Evolutionary conservation across 2,329 filamentous ascomycete genomes (phyloP).

Genomic region (Bretziella fagacearum): DNA sequence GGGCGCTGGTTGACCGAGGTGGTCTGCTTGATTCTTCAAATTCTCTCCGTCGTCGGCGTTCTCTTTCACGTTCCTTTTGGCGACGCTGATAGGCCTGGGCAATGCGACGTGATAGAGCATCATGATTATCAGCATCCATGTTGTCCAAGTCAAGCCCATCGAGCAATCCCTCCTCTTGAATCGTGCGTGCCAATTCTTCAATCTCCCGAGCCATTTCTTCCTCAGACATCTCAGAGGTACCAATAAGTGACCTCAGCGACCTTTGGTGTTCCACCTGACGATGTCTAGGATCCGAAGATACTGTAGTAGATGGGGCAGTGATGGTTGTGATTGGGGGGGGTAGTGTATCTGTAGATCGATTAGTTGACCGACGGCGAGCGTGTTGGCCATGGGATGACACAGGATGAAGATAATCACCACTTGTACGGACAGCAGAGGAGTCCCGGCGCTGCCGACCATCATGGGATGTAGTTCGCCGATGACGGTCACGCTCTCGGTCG

Average conservation of each 20-base stretch:
- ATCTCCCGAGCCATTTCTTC: conserved; percentile 76
- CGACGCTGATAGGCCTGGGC: conserved; percentile 71
- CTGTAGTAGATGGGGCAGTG: neutral
- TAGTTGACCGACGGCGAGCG: conserved; percentile 3
- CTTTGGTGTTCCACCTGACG: conserved; percentile 74
- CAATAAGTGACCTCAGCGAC: conserved; percentile 70
- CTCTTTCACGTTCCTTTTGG: conserved; percentile 37
- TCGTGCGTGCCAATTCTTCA: conserved; percentile 75
- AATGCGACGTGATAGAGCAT: conserved; percentile 79
- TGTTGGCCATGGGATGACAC: conserved; percentile 17
- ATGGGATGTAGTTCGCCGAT: conserved; percentile 18
- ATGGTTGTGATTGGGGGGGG: neutral
- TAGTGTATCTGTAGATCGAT: neutral
- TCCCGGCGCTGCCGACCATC: conserved; percentile 14
- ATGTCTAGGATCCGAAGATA: conserved; percentile 16
- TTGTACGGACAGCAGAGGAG: conserved; percentile 13
- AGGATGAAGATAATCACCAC: conserved; percentile 24
- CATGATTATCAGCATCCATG: conserved; percentile 66
- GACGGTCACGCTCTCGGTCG: conserved; percentile 15
- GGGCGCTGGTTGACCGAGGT: conserved; percentile 19
- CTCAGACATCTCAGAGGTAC: conserved; percentile 58
- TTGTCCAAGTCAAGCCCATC: conserved; percentile 82
- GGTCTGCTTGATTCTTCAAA: conserved; percentile 15
- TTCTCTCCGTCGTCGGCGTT: conserved; percentile 18
- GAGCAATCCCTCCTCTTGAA: conserved; percentile 69